A percentile compares a stretch with the other conserved stretches of the same genome.
phyloP scores from a whole-genome alignment of 768 basidiomycete genomes.

The Termitomyces heimii region DNA sequence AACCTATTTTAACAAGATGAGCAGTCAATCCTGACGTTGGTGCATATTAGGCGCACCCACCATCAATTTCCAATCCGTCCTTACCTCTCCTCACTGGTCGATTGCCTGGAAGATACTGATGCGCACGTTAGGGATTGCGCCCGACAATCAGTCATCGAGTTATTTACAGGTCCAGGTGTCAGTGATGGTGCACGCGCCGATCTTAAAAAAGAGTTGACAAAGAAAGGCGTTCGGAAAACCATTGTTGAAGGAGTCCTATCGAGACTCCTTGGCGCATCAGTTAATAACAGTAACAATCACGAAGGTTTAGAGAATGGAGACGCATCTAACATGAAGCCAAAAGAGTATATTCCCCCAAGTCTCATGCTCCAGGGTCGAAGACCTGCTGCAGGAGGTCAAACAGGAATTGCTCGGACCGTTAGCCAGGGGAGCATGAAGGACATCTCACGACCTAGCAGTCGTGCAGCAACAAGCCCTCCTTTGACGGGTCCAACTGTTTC shows the following conservation, averaged over 20 bases:
- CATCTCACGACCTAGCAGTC: conserved; percentile 52
- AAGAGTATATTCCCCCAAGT: conserved; percentile 75
- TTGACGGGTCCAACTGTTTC: conserved; percentile 32
- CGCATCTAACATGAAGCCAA: conserved; percentile 28
- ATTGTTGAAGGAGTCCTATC: conserved; percentile 77
- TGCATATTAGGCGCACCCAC: conserved; percentile 66
- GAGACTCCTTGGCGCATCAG: conserved; percentile 49
- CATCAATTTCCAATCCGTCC: conserved; percentile 75
- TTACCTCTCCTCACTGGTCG: conserved; percentile 76
- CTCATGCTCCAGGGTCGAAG: conserved; percentile 52
- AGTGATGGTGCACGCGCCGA: conserved; percentile 87
- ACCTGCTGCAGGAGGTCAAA: conserved; percentile 34
- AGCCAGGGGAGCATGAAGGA: conserved; percentile 48
- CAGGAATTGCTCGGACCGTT: conserved; percentile 34
- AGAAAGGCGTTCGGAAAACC: conserved; percentile 81
- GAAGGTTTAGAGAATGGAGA: conserved; percentile 63
- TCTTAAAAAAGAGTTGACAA: conserved; percentile 86
- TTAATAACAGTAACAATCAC: conserved; percentile 39
- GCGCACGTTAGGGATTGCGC: conserved; percentile 85
- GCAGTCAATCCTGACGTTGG: conserved; percentile 61
- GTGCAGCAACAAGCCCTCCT: conserved; percentile 35
- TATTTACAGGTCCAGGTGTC: conserved; percentile 81
- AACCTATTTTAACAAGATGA: neutral
- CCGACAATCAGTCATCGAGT: conserved; percentile 69
- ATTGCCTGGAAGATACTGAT: conserved; percentile 86